Base-by-base conservation (phyloP, 192 early-diverging fungal genomes). In the Coemansia sp. region DNA sequence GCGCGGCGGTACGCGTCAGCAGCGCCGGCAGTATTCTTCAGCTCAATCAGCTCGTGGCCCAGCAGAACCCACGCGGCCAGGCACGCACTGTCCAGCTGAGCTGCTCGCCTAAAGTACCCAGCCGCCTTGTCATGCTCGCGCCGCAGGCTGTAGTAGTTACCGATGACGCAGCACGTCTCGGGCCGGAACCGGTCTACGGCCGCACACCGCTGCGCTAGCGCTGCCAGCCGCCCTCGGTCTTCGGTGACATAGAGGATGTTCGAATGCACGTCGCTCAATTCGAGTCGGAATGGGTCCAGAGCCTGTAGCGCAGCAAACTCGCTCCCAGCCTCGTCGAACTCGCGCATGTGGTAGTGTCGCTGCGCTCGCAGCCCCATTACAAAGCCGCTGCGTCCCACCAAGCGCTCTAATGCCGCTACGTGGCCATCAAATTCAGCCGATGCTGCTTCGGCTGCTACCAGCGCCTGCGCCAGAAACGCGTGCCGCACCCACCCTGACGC, bases 41-140 rank as follows among this genome's bases (percentile, higher is more conserved):
- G 66, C 73, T 99, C 95, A 36, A 99, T 80, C 67, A 94, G 97
- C 75, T 96, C 94, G 70, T 98, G 95, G 2, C 96, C 97, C 85
- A 99, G 85, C 63, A 99, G 84, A 1, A 94, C 96, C 93, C 95
- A 96, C 1, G 94, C 93, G 3, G 89, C 77, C 25, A 88, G 72
- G 67, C 93, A 94, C 60, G 84, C 84, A 14, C 86, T 81, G 70
- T 96, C 87, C 57, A 99, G 85, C 76, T 92, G 85, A 12, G 97
- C 68, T 0, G 96, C 96, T 7, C 90, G 83, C 75, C 90, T 89
- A 69, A 98, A 96, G 66, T 92, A 94, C 19, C 89, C 85, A 5
- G 97, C 86, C 1, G 97, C 94, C 74, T 94, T 91, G 58, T 90
- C 90, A 60, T 90, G 89, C 62, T 99, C 92, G 17, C 86, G 67